These are phyloP conservation scores for Acanthamoeba castellanii DNA, from an alignment of 208 protist genomes.

Conservation along the genomic window DNA sequence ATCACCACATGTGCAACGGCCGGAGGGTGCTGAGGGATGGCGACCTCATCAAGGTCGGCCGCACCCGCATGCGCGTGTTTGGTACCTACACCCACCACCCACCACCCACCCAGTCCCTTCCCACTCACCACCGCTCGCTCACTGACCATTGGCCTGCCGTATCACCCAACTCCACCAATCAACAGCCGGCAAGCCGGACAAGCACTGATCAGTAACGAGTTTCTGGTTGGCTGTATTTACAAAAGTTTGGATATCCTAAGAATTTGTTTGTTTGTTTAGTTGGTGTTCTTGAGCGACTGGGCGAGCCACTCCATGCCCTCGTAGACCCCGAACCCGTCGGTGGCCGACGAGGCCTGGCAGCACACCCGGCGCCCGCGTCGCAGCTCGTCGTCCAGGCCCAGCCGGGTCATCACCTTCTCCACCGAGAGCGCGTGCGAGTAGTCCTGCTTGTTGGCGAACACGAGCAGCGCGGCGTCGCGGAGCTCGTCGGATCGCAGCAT, in stretches of 20 bases:
- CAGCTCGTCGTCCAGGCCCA: too few relatives aligned
- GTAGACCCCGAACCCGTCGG: not conserved
- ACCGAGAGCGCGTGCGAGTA: slow-evolving; percentile 76
- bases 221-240: too few relatives aligned
- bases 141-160: too few relatives aligned
- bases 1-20: slow-evolving; percentile 31
- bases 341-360: not conserved
- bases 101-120: not conserved
- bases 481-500: slow-evolving; percentile 93
- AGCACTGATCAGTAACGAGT: not conserved
- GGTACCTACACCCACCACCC: not conserved
- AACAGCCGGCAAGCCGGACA: not conserved
- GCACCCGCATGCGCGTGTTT: slow-evolving; percentile 41
- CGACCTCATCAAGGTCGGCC: slow-evolving; percentile 55
- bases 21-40: slow-evolving; percentile 7
- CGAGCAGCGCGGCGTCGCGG: slow-evolving; percentile 90
- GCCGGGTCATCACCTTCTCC: not conserved
- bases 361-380: too few relatives aligned
- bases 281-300: not conserved
- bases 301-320: not conserved
- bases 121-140: too few relatives aligned
- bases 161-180: too few relatives aligned
- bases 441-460: slow-evolving; percentile 96
- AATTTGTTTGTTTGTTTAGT: too few relatives aligned
- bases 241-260: too few relatives aligned